Conservation (phyloP, 192 early-diverging fungal genomes). For the Gamsiella multidivaricata region DNA sequence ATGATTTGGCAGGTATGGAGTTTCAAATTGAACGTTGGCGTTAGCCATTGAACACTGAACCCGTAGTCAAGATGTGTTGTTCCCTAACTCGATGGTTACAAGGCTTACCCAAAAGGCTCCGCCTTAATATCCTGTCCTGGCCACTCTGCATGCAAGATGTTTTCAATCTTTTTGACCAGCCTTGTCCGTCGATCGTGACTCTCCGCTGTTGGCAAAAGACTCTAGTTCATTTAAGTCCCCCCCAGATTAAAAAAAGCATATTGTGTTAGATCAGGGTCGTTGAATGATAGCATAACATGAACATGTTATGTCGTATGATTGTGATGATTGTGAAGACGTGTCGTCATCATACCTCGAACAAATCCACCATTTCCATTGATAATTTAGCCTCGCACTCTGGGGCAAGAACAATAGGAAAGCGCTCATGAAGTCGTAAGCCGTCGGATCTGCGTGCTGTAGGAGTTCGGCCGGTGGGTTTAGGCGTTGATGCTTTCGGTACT, state of each 20-base stretch:
- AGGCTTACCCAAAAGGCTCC: constrained; percentile 87
- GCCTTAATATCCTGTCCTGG: constrained; percentile 80
- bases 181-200: constrained; percentile 70
- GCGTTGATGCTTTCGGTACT: constrained; percentile 1
- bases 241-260: not conserved
- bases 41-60: too few species aligned
- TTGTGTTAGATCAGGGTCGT: not conserved
- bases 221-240: constrained; percentile 15
- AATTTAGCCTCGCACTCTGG: constrained; percentile 36
- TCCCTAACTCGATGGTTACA: not conserved
- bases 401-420: constrained; percentile 38
- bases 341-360: constrained; percentile 26
- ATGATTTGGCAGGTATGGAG: not conserved
- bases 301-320: not conserved
- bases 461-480: not conserved
- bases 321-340: not conserved
- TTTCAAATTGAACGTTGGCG: not conserved
- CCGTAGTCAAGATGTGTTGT: not conserved
- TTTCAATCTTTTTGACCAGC: constrained; percentile 85
- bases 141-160: constrained; percentile 83
- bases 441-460: constrained; percentile 13
- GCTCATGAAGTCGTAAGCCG: constrained; percentile 28
- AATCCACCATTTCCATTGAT: constrained; percentile 50
- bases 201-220: constrained; percentile 72
- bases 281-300: not conserved